These are phyloP conservation scores for Heterobasidion annosum DNA, from an alignment of 1,284 basidiomycete genomes.

Conservation along the genomic window DNA sequence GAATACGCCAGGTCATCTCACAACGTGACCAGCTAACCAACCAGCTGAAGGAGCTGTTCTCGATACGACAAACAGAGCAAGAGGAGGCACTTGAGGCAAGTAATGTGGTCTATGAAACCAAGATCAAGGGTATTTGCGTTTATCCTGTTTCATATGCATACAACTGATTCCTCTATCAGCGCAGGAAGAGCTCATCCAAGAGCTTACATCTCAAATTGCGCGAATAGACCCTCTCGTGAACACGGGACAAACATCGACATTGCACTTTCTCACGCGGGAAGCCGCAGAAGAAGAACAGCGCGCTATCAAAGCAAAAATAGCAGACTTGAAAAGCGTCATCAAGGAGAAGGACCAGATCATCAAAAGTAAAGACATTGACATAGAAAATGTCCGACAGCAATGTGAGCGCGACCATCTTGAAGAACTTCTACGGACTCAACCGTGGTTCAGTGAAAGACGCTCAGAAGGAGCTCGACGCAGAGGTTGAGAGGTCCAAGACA, in stretches of 20 bases:
- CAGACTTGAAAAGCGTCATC: conserved; percentile 31
- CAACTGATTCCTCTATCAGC: conserved; percentile 25
- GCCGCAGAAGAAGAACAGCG: conserved; percentile 61
- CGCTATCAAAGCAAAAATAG: conserved; percentile 38
- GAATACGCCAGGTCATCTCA: conserved; percentile 12
- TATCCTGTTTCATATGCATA: conserved; percentile 2
- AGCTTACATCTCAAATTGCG: conserved; percentile 45
- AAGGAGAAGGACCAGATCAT: conserved; percentile 35
- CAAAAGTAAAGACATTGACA: conserved; percentile 35
- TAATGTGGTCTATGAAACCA: conserved; percentile 38
- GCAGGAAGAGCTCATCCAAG: conserved; percentile 45
- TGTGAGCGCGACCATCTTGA: conserved; percentile 23
- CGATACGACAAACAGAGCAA: conserved; percentile 50
- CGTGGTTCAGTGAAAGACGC: conserved; percentile 30
- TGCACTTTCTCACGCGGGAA: conserved; percentile 65
- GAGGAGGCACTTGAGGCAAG: conserved; percentile 43
- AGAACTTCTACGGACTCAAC: background rate
- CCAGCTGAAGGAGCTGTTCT: conserved; percentile 49
- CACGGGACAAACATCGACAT: conserved; percentile 35
- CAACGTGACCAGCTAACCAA: conserved; percentile 21
- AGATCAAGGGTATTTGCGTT: conserved; percentile 35
- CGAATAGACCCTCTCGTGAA: conserved; percentile 43
- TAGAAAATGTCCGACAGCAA: conserved; percentile 32
- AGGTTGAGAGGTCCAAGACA: conserved; percentile 48
- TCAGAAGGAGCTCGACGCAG: conserved; percentile 45